Base-by-base conservation (phyloP, 768 basidiomycete species). In the Auriscalpium vulgare region DNA sequence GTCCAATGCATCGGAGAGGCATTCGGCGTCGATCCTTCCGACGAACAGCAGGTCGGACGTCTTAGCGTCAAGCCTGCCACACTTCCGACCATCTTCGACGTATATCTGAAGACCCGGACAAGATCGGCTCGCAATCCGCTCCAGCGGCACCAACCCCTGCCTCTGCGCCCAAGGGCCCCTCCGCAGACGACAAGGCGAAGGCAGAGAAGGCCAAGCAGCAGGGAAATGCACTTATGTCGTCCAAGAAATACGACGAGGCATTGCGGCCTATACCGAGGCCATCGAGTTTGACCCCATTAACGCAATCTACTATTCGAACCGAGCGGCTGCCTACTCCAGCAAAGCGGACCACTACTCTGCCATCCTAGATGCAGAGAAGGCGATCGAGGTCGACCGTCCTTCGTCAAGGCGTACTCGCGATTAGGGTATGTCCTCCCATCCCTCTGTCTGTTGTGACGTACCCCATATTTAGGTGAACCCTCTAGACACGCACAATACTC, bases 1-100 rank as follows among this genome's bases (percentile, higher is more conserved):
- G 93, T 94, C 60, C 95, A 98, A 68, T 97, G 95, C 70, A 97
- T 99, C 62, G 90, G 87, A 53, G 95, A 97, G 72, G 91, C 95
- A 1, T 99, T 98, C 66, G 87, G 84, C 52, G 83, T 99, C 56
- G 88, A 95, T 73, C 87, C 87, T 36, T 71, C 76, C 2, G 74
- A 88, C 69, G 63, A 78, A 38, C 71, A 75, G 37, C 88, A 94
- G 68, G 72, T 75, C 3, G 71, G 81, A 19, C 77, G 77, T 29
- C 83, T 95, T 55, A 82, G 74, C 57, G 80, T 97, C 59, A 84
- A 85, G 63, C 94, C 93, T 8, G 82, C 91, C 1, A 85, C 79
- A 10, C 79, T 98, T 1, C 81, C 82, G 56, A 83, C 78, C 54
- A 84, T 98, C 67, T 92, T 97, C 65, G 92, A 97, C 62, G 90